Evolutionary conservation across 352 stramenopile species (phyloP).

Genomic region (Blastocystis sp.): DNA sequence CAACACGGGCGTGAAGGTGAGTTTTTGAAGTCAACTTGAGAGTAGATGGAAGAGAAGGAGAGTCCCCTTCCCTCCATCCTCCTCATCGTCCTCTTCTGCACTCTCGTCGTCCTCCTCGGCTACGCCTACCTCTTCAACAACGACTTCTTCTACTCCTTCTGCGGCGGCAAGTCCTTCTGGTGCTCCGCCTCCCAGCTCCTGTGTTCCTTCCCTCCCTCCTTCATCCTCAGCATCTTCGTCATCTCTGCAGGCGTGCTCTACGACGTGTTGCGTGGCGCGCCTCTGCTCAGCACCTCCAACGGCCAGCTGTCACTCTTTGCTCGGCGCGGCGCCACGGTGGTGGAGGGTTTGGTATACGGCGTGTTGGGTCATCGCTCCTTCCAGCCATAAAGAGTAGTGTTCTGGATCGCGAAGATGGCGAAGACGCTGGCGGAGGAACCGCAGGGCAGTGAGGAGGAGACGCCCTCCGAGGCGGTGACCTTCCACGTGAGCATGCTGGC

Average conservation of each 20-base stretch:
- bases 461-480: too few species aligned
- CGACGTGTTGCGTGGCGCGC: constrained; percentile 20
- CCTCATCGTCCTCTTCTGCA: not conserved
- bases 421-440: too few species aligned
- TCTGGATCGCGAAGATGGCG: too few species aligned
- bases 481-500: not conserved
- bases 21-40: not conserved
- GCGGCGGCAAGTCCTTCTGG: not conserved
- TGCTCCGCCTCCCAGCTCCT: not conserved
- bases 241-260: constrained; percentile 10
- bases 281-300: not conserved
- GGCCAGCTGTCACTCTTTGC: not conserved
- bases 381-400: not conserved
- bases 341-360: not conserved
- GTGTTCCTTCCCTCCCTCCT: not conserved
- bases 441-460: too few species aligned
- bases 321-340: not conserved
- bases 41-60: not conserved
- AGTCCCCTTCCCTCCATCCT: not conserved
- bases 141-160: constrained; percentile 16
- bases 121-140: constrained; percentile 26
- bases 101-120: not conserved
- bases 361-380: not conserved
- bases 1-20: constrained; percentile 8
- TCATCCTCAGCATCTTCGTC: not conserved